These are phyloP conservation scores for Cercospora sp. DNA, from an alignment of 2,329 filamentous ascomycete species.

Conservation along the genomic window DNA sequence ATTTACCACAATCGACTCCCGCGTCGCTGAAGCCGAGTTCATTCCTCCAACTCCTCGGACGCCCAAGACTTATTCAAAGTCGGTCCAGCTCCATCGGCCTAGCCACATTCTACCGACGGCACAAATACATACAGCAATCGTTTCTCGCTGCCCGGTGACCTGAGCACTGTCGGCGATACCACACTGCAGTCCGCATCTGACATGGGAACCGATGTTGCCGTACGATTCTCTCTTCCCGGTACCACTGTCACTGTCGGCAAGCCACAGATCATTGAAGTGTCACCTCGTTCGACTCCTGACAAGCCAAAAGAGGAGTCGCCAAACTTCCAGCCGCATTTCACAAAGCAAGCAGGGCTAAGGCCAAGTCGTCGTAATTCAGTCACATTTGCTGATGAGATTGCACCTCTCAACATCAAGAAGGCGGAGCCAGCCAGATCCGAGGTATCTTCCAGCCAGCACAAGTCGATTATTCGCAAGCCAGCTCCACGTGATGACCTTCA, in stretches of 20 bases:
- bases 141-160: slow-evolving; percentile 37
- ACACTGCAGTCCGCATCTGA: slow-evolving; percentile 37
- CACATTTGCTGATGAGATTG: slow-evolving; percentile 40
- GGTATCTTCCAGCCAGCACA: slow-evolving; percentile 26
- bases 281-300: slow-evolving; percentile 35
- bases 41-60: slow-evolving; percentile 36
- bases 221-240: slow-evolving; percentile 42
- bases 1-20: slow-evolving; percentile 8
- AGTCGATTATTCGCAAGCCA: slow-evolving; percentile 33
- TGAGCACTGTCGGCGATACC: slow-evolving; percentile 37
- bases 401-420: slow-evolving; percentile 40
- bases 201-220: slow-evolving; percentile 41
- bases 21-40: slow-evolving; percentile 23
- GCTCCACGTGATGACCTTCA: slow-evolving; percentile 32
- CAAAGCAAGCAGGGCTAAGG: slow-evolving; percentile 21
- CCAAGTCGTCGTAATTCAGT: slow-evolving; percentile 32
- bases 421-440: slow-evolving; percentile 28
- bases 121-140: slow-evolving; percentile 33
- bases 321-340: slow-evolving; percentile 26
- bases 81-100: slow-evolving; percentile 34
- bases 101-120: slow-evolving; percentile 28
- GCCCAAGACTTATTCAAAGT: slow-evolving; percentile 39
- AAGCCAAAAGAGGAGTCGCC: slow-evolving; percentile 24
- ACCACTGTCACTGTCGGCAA: slow-evolving; percentile 41
- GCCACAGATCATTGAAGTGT: slow-evolving; percentile 39